These are phyloP conservation scores for Rhipidocladum racemiflorum DNA, from an alignment of 176 grass and related monocot genomes.

Conservation along the genomic window DNA sequence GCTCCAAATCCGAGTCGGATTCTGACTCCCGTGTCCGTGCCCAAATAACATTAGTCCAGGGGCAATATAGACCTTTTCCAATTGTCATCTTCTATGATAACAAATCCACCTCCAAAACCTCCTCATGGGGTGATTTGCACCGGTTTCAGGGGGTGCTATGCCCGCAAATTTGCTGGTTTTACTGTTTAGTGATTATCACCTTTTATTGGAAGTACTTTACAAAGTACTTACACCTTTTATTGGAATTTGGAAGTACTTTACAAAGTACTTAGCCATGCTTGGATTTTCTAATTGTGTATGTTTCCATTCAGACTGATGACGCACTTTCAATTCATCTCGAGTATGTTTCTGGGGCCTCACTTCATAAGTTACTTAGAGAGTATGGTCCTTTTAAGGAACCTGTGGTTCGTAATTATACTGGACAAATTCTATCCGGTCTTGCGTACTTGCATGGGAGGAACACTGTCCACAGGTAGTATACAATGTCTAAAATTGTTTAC, in stretches of 20 bases:
- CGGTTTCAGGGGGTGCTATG: too few species aligned
- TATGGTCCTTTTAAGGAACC: constrained; percentile 93
- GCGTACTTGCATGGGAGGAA: constrained; percentile 77
- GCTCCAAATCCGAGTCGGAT: too few species aligned
- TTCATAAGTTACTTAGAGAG: constrained; percentile 89
- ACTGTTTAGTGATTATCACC: background rate
- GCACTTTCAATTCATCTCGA: constrained; percentile 87
- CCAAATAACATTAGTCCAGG: too few species aligned
- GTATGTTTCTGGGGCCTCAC: constrained; percentile 87
- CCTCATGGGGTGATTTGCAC: background rate
- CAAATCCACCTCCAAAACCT: background rate
- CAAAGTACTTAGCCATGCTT: constrained; percentile 20
- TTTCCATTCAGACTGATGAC: constrained; percentile 61
- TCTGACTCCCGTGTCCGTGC: too few species aligned
- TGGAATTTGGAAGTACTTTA: background rate
- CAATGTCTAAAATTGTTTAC: constrained; percentile 15
- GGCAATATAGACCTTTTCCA: background rate
- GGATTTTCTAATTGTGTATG: constrained; percentile 22
- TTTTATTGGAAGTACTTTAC: constrained; percentile 13
- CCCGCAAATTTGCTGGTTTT: constrained; percentile 22
- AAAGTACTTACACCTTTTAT: constrained; percentile 22
- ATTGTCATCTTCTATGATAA: background rate
- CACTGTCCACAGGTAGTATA: constrained; percentile 82
- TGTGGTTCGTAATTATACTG: constrained; percentile 70
- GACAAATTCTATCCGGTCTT: constrained; percentile 96